Evolutionary conservation across 2,329 filamentous ascomycete genomes (phyloP), one percentile per base, ranked within the genome.

Genomic region (Colletotrichum sp.): DNA sequence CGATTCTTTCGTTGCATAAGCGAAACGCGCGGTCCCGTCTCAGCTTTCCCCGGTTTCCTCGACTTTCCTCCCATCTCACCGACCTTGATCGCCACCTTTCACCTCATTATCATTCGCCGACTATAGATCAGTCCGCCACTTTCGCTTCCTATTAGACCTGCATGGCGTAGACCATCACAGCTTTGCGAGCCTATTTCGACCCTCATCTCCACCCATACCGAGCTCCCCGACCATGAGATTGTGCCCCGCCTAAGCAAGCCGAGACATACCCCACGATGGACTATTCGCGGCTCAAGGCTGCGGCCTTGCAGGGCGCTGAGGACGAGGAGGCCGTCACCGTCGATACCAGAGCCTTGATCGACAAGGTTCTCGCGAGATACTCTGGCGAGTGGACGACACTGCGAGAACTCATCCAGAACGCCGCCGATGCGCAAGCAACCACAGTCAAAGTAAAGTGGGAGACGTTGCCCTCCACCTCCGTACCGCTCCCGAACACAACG

Each of bases 261-360:
- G 74, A 76, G 25, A 44, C 30, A 59, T 12, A 75, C 67, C 39
- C 39, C 63, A 82, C 79, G 36, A 95, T 95, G 93, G 93, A 95
- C 84, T 94, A 94, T 81, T 91, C 92, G 44, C 91, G 93, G 82
- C 89, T 99, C 79, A 94, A 95, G 82, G 96, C 96, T 80, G 94
- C 95, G 81, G 97, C 97, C 30, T 91, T 99, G 87, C 92, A 91
- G 72, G 94, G 95, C 73, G 95, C 95, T 79, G 94, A 96, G 77
- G 95, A 98, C 80, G 97, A 99, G 85, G 97, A 99, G 85, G 97
- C 97, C 57, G 97, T 99, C 72, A 99, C 97, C 1, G 97, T 99
- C 82, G 98, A 99, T 83, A 99, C 97, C 65, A 91, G 98, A 82
- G 97, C 97, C 59, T 86, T 99, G 80, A 99, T 99, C 83, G 98